A percentile compares a stretch with the other conserved stretches of the same genome.
Evolutionary conservation across 2,329 filamentous ascomycete species (phyloP).

Genomic region (Ilyonectria mors-panacis): DNA sequence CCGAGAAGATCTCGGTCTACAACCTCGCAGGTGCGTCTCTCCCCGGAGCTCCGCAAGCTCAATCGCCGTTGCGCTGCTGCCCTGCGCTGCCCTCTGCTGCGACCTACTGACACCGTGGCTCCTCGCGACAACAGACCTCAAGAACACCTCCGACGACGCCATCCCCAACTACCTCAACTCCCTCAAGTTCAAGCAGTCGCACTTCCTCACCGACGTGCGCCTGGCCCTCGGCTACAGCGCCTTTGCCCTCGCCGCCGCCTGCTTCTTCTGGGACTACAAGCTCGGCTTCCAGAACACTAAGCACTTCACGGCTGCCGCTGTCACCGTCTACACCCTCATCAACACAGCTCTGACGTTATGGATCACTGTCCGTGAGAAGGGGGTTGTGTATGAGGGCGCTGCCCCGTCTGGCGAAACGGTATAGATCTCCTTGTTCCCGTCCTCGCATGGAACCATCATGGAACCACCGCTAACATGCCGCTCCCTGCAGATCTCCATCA

Average conservation of each 20-base stretch:
- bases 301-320: slow-evolving; percentile 83
- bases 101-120: slow-evolving; percentile 48
- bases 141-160: slow-evolving; percentile 96
- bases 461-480: slow-evolving; percentile 31
- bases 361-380: slow-evolving; percentile 87
- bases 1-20: slow-evolving; percentile 75
- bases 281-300: slow-evolving; percentile 91
- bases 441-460: not conserved
- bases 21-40: slow-evolving; percentile 72
- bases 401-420: slow-evolving; percentile 78
- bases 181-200: slow-evolving; percentile 86
- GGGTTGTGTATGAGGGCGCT: slow-evolving; percentile 83
- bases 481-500: slow-evolving; percentile 76
- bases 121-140: slow-evolving; percentile 77
- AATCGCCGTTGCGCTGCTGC: not conserved
- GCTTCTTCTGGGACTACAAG: slow-evolving; percentile 93
- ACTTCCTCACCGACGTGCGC: slow-evolving; percentile 85
- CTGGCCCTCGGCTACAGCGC: slow-evolving; percentile 87
- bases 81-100: slow-evolving; percentile 11
- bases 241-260: slow-evolving; percentile 83
- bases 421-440: slow-evolving; percentile 50
- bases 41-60: not conserved
- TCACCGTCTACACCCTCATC: slow-evolving; percentile 82
- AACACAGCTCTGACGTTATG: slow-evolving; percentile 86
- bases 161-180: slow-evolving; percentile 94